These are phyloP conservation scores for Cryptococcus neoformans DNA, from an alignment of 1,284 basidiomycete genomes.

Conservation along the genomic window DNA sequence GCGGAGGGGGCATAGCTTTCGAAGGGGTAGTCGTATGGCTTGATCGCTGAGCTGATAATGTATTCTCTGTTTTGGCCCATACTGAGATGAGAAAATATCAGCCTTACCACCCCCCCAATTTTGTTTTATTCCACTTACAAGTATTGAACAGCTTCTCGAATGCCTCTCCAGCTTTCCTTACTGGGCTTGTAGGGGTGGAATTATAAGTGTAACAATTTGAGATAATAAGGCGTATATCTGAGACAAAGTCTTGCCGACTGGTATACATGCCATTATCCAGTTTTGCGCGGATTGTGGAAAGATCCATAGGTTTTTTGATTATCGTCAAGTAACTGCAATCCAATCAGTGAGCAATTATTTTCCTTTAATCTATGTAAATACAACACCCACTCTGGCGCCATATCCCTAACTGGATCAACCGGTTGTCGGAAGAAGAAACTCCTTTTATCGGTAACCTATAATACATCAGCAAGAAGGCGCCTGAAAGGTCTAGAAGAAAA, in stretches of 20 bases:
- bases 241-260: constrained; percentile 76
- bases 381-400: constrained; percentile 69
- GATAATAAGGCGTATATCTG: constrained; percentile 86
- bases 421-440: constrained; percentile 66
- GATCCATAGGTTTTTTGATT: constrained; percentile 94
- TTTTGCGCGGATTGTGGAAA: constrained; percentile 84
- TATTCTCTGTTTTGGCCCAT: constrained; percentile 40
- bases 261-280: constrained; percentile 78
- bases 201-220: constrained; percentile 89
- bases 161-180: constrained; percentile 70
- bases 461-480: constrained; percentile 8
- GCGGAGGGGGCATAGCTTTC: constrained; percentile 22
- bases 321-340: constrained; percentile 74
- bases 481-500: not conserved
- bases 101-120: not conserved
- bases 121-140: constrained; percentile 56
- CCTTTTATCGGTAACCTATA: constrained; percentile 24
- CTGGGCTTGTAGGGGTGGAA: constrained; percentile 60
- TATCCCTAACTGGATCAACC: constrained; percentile 83
- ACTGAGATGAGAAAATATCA: constrained; percentile 11
- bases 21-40: not conserved
- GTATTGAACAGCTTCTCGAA: constrained; percentile 83
- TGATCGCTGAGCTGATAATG: constrained; percentile 17
- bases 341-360: not conserved
- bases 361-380: not conserved